Evolutionary conservation across 768 basidiomycete genomes (phyloP).

Genomic region (Tylopilus sp.): DNA sequence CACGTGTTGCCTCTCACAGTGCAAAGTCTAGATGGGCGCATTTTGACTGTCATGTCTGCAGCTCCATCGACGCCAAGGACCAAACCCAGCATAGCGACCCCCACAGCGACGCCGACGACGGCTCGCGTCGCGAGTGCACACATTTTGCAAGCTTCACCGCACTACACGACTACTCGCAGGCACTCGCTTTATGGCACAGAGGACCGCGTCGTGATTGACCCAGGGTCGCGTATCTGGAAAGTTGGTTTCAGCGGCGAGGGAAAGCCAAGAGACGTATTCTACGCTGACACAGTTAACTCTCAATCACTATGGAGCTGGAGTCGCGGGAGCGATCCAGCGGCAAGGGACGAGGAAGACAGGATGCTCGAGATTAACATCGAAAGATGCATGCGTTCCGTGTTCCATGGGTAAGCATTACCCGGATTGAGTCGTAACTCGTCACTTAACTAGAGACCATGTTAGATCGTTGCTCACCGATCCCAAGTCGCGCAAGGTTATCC

Average conservation of each 20-base stretch:
- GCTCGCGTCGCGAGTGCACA: constrained; percentile 46
- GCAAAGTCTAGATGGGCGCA: neutral
- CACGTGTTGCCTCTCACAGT: constrained; percentile 9
- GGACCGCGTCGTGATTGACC: constrained; percentile 92
- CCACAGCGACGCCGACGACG: constrained; percentile 54
- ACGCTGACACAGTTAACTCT: constrained; percentile 43
- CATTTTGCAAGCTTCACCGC: constrained; percentile 70
- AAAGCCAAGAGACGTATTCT: constrained; percentile 84
- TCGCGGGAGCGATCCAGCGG: constrained; percentile 48
- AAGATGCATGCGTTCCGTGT: constrained; percentile 68
- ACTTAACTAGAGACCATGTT: constrained; percentile 20
- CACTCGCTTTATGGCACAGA: constrained; percentile 97
- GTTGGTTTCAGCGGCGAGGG: constrained; percentile 98
- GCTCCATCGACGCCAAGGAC: constrained; percentile 33
- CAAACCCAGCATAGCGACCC: constrained; percentile 14
- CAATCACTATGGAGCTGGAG: constrained; percentile 58
- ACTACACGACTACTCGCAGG: constrained; percentile 78
- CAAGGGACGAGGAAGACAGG: constrained; percentile 70
- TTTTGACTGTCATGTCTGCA: constrained; percentile 22
- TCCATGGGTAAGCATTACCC: constrained; percentile 64
- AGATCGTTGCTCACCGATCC: constrained; percentile 93
- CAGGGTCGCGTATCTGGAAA: constrained; percentile 93
- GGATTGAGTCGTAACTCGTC: neutral
- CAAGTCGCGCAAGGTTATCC: constrained; percentile 89
- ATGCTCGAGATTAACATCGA: constrained; percentile 70